These are phyloP conservation scores for Diplocarpon rosae DNA, from an alignment of 2,329 filamentous ascomycete genomes.

Conservation along the genomic window DNA sequence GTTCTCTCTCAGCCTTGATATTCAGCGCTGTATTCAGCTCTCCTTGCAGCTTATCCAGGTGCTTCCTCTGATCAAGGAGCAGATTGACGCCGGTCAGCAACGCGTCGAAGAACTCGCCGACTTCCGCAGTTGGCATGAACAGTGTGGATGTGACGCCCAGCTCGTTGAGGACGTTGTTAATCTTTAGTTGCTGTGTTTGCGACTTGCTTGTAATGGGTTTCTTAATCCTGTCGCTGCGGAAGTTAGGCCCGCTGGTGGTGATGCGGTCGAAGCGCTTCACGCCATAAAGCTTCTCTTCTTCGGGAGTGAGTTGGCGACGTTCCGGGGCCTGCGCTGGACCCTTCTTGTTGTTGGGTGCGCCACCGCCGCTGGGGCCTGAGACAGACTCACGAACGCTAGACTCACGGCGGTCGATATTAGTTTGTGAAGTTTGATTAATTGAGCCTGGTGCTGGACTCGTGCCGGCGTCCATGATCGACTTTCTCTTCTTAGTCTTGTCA, in stretches of 20 bases:
- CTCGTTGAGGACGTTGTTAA: conserved; percentile 60
- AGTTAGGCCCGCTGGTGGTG: conserved; percentile 66
- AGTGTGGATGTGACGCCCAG: conserved; percentile 60
- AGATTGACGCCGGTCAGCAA: conserved; percentile 57
- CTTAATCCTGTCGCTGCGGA: conserved; percentile 74
- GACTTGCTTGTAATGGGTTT: conserved; percentile 71
- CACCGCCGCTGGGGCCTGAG: conserved; percentile 25
- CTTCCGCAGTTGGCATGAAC: conserved; percentile 61
- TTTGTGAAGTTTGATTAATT: conserved; percentile 23
- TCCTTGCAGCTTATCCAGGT: conserved; percentile 63
- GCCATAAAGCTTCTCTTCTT: conserved; percentile 72
- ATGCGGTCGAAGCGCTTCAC: conserved; percentile 79
- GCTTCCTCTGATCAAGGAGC: conserved; percentile 63
- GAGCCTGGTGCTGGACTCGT: conserved; percentile 33
- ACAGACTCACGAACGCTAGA: conserved; percentile 26
- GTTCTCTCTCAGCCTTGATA: conserved; percentile 36
- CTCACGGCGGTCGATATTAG: conserved; percentile 30
- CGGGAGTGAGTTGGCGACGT: conserved; percentile 59
- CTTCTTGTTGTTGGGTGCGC: conserved; percentile 25
- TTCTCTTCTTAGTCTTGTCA: conserved; percentile 85
- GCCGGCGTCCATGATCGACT: conserved; percentile 50
- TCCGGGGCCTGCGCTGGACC: conserved; percentile 31
- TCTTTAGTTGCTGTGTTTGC: conserved; percentile 63
- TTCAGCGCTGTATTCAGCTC: conserved; percentile 53
- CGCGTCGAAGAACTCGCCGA: conserved; percentile 60